phyloP scores from a whole-genome alignment of 805 yeast genomes.

The Myxozyma geophila region DNA sequence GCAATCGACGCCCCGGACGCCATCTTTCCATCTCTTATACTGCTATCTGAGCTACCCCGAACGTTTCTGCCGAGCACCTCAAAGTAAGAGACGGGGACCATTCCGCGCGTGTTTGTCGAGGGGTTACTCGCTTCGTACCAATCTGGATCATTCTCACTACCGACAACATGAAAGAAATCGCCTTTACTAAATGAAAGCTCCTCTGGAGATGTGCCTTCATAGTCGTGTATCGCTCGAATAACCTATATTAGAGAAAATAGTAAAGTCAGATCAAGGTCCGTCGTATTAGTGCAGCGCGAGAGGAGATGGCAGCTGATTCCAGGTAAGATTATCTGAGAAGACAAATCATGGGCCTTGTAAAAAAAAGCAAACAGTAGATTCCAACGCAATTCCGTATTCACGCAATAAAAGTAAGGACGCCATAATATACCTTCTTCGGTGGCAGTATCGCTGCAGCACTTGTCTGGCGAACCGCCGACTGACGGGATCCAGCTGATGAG shows the following conservation, averaged over 20 bases:
- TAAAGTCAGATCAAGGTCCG: background rate
- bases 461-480: conserved; percentile 2
- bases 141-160: conserved; percentile 56
- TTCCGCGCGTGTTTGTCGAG: conserved; percentile 71
- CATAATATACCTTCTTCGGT: conserved; percentile 23
- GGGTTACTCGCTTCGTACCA: conserved; percentile 94
- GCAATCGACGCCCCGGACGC: conserved; percentile 28
- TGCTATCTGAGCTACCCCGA: conserved; percentile 29
- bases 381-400: background rate
- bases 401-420: background rate
- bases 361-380: background rate
- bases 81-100: conserved; percentile 85
- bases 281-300: too few species aligned
- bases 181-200: conserved; percentile 80
- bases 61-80: conserved; percentile 59
- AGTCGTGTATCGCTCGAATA: conserved; percentile 78
- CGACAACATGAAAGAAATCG: conserved; percentile 84
- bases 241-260: conserved; percentile 49
- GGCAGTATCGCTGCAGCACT: conserved; percentile 14
- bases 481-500: background rate
- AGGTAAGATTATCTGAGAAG: background rate
- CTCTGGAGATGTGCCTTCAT: conserved; percentile 76
- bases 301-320: too few species aligned
- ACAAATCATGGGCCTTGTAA: background rate
- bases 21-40: conserved; percentile 13